Conservation (phyloP, 2,329 filamentous ascomycete species). For the Epichloe amarillans region DNA sequence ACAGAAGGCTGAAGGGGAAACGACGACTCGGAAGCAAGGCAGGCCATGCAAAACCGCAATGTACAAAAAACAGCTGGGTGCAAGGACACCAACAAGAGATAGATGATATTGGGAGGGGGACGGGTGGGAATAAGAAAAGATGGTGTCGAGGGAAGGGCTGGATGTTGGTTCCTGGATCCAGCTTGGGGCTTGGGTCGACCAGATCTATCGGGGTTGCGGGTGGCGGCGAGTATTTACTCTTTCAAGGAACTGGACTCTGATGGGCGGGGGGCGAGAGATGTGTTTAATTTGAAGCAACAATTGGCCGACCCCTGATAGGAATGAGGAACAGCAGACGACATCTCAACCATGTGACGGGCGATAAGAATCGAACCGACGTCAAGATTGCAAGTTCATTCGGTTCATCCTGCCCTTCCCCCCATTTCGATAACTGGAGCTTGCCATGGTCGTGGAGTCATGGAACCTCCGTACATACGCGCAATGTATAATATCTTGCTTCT, state of each 20-base stretch:
- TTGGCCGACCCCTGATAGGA: conserved; percentile 2
- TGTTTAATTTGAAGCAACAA: conserved; percentile 8
- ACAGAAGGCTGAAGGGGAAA: not conserved
- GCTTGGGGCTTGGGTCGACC: conserved; percentile 7
- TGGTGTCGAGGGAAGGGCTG: not conserved
- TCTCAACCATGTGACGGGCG: conserved; percentile 6
- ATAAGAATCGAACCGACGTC: conserved; percentile 4
- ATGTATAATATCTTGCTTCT: conserved; percentile 5
- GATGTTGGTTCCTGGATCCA: conserved; percentile 3
- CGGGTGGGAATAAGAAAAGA: not conserved
- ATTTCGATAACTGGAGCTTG: conserved; percentile 3
- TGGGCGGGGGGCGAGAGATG: conserved; percentile 9
- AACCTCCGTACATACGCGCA: conserved; percentile 3
- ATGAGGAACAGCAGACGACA: conserved; percentile 1
- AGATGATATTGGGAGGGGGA: not conserved
- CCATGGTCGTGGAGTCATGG: not conserved
- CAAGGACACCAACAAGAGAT: not conserved
- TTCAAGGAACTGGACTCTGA: conserved; percentile 2
- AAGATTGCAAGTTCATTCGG: conserved; percentile 4
- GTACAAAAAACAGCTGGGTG: not conserved
- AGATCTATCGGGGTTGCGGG: conserved; percentile 5
- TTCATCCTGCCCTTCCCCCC: not conserved
- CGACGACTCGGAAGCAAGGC: not conserved
- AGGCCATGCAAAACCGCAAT: not conserved
- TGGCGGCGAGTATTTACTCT: conserved; percentile 7